Evolutionary conservation across 176 grass and related monocot genomes (phyloP).

Genomic region (Saccharum officinarum): DNA sequence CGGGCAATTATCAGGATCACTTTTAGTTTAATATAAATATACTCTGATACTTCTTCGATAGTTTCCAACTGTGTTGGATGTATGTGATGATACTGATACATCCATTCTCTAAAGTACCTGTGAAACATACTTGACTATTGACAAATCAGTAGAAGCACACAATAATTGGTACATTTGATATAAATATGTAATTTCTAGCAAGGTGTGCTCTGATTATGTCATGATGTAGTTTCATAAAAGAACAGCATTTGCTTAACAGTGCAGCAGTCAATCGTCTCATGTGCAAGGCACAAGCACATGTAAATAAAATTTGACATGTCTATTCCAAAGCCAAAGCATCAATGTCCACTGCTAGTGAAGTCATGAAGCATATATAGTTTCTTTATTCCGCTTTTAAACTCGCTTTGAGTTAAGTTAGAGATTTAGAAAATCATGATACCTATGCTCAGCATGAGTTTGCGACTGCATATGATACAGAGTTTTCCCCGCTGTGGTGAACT

Average conservation of each 20-base stretch:
- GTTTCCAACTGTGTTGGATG: background rate
- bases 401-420: background rate
- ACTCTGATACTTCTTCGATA: background rate
- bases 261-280: background rate
- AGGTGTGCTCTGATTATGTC: background rate
- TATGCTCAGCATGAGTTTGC: background rate
- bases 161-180: background rate
- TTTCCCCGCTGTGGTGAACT: background rate
- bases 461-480: background rate
- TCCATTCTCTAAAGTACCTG: background rate
- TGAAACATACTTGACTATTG: background rate
- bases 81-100: background rate
- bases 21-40: background rate
- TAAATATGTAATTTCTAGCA: background rate
- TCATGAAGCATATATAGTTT: background rate
- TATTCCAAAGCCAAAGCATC: background rate
- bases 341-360: background rate
- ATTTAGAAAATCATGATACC: background rate
- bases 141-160: background rate
- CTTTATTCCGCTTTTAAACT: background rate
- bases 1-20: background rate
- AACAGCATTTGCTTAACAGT: background rate
- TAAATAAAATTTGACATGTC: background rate
- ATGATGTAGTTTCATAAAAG: background rate
- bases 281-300: background rate